Evolutionary conservation across 805 yeast species (phyloP).

Genomic region (Saccharomycopsis sp.): DNA sequence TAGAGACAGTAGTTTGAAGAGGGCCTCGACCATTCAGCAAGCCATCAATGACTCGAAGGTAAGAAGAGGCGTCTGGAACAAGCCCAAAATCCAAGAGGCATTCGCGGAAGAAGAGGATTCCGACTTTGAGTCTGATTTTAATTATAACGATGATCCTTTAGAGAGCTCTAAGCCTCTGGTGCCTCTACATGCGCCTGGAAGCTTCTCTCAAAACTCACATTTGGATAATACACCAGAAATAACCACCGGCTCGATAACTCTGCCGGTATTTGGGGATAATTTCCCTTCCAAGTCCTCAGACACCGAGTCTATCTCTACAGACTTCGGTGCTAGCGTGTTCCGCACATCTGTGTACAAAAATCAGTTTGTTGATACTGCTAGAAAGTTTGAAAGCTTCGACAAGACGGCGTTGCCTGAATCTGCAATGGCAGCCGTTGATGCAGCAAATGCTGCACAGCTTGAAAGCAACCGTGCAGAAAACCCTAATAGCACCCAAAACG

Average conservation of each 20-base stretch:
- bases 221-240: neutral
- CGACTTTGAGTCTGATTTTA: neutral
- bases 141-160: no score
- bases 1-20: neutral
- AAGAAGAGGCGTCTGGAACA: constrained; percentile 3
- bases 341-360: constrained; percentile 15
- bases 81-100: neutral
- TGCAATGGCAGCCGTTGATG: neutral
- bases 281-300: constrained; percentile 14
- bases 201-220: neutral
- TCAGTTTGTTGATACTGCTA: constrained; percentile 13
- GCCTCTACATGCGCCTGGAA: neutral
- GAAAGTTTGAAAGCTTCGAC: neutral
- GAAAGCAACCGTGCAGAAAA: neutral
- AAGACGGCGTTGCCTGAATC: neutral
- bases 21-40: neutral
- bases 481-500: neutral
- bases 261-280: constrained; percentile 18
- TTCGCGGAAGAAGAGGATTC: constrained; percentile 3
- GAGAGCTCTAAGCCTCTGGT: no score
- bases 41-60: neutral
- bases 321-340: constrained; percentile 8
- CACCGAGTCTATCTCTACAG: constrained; percentile 12
- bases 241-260: neutral
- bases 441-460: neutral